Evolutionary conservation across 2,329 filamentous ascomycete genomes (phyloP).

Genomic region (Apiospora aurea): DNA sequence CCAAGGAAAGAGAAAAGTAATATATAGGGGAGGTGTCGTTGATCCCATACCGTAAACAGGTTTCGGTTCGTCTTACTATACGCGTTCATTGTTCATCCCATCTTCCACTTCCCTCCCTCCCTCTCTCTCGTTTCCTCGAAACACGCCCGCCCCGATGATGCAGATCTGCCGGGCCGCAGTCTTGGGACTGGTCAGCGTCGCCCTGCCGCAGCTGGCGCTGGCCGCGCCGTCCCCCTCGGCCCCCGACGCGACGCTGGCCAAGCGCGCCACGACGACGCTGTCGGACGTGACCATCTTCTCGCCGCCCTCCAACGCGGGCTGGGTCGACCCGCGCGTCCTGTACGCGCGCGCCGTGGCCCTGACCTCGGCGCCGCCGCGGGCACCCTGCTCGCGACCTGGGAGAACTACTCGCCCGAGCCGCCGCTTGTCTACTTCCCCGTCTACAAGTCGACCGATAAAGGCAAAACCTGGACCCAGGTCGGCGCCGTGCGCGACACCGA

Average conservation of each 20-base stretch:
- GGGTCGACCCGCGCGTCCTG: constrained; percentile 50
- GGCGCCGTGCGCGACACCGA: constrained; percentile 68
- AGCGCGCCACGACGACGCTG: constrained; percentile 25
- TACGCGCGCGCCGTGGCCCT: constrained; percentile 55
- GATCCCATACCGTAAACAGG: not conserved
- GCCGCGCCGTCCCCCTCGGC: constrained; percentile 9
- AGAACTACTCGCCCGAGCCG: constrained; percentile 65
- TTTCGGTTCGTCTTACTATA: not conserved
- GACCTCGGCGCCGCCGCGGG: constrained; percentile 43
- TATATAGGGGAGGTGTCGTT: not conserved
- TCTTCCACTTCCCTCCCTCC: not conserved
- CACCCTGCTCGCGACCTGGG: constrained; percentile 60
- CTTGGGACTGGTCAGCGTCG: constrained; percentile 18
- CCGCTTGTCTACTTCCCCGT: constrained; percentile 63
- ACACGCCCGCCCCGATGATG: constrained; percentile 17
- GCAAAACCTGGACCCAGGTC: constrained; percentile 68
- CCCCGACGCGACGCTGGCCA: not conserved
- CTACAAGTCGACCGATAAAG: constrained; percentile 59
- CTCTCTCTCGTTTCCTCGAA: not conserved
- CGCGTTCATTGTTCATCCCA: constrained; percentile 5
- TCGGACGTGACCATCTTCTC: constrained; percentile 47
- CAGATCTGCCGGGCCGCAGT: constrained; percentile 25
- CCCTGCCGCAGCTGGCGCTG: constrained; percentile 1
- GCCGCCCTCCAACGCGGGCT: constrained; percentile 46
- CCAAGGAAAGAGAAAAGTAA: constrained; percentile 1